Evolutionary conservation across 2,329 filamentous ascomycete genomes (phyloP), one percentile per base, ranked within the genome.

Genomic region (Cytospora piceicola): DNA sequence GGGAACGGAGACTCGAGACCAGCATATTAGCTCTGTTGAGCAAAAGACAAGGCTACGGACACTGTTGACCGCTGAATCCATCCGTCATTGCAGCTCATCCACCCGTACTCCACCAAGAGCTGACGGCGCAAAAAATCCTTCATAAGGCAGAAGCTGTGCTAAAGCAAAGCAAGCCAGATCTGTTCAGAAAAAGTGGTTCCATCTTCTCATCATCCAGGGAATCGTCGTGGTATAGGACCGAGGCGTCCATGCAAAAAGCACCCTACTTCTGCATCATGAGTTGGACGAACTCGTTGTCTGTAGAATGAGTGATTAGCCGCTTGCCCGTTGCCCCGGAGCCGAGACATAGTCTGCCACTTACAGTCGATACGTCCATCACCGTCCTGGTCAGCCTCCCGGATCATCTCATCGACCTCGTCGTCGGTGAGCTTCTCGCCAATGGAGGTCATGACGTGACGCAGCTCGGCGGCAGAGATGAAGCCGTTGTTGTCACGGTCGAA

Each of bases 261-360:
- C 42, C 49, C 84, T 92, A 94, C 85, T 94, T 94, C 86, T 95
- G 92, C 92, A 95, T 94, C 92, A 95, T 95, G 77, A 95, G 89
- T 82, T 95, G 92, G 73, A 95, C 92, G 76, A 95, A 95, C 81
- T 95, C 92, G 83, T 94, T 94, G 82, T 94, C 91, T 94, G 73
- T 56, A 20, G 58, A 22, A 17, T 0, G 11, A 8, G 30, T 6
- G 12, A 22, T 63, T 27, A 63, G 61, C 22, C 20, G 22, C 22
- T 12, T 17, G 53, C 6, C 46, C 34, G 12, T 29, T 14, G 32
- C 8, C 30, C 22, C 29, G 22, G 53, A 27, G 29, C 29, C n/a
- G 30, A 32, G 34, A 29, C 1, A 22, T 52, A 78, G 39, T 14
- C n/a, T 49, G n/a, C 11, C 1, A 24, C 89, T 71, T 83, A 94